phyloP scores from a whole-genome alignment of 345 rosid species.

The Eucalyptus sp. region DNA sequence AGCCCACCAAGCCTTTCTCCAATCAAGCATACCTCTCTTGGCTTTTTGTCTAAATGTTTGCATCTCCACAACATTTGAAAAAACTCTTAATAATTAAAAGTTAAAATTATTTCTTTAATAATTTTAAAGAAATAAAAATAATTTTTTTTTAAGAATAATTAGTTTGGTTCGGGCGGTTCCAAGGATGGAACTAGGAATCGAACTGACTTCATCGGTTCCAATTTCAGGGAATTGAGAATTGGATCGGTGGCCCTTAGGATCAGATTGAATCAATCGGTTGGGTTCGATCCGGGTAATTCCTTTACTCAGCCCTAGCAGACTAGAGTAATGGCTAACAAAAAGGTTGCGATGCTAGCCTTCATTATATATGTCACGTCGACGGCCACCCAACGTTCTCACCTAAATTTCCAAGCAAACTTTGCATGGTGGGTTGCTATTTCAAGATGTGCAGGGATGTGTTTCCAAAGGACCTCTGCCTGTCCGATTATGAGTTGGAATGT shows the following conservation, averaged over 20 bases:
- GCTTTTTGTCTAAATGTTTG: no score
- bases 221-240: rapidly evolving
- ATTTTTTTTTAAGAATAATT: no score
- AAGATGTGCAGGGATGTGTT: neutral
- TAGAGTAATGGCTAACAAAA: neutral
- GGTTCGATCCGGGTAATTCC: rapidly evolving
- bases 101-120: no score
- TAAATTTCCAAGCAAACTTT: neutral
- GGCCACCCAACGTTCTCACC: neutral
- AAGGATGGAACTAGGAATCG: no score
- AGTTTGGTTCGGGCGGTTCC: rapidly evolving
- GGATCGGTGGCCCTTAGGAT: rapidly evolving
- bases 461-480: neutral
- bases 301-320: rapidly evolving
- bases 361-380: neutral
- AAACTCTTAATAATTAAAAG: no score
- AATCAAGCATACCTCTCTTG: no score
- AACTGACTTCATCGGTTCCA: rapidly evolving
- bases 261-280: rapidly evolving
- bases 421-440: neutral
- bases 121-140: no score
- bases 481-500: neutral
- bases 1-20: no score
- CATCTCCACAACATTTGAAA: no score
- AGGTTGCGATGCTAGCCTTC: neutral